Evolutionary conservation across 805 yeast genomes (phyloP).

Genomic region (Nakazawaea molendinolei): DNA sequence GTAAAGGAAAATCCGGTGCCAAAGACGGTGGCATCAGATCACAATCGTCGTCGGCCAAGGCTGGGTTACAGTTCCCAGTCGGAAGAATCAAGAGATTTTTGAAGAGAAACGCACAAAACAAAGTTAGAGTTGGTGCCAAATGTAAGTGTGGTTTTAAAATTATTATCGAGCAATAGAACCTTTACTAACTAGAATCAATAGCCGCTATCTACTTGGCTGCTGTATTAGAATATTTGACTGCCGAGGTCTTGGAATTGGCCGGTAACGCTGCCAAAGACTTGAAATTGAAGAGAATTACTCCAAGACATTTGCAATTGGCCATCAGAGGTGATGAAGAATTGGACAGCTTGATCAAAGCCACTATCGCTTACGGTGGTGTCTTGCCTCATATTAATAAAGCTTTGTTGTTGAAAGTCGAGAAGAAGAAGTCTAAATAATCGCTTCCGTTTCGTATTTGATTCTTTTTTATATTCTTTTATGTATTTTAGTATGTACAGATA

Average conservation of each 20-base stretch:
- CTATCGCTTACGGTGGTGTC: slow-evolving; percentile 98
- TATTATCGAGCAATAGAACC: neutral
- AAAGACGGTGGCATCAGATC: slow-evolving; percentile 49
- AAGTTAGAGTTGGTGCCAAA: slow-evolving; percentile 63
- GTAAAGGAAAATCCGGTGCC: slow-evolving; percentile 91
- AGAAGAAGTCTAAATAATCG: slow-evolving; percentile 30
- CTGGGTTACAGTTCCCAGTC: slow-evolving; percentile 94
- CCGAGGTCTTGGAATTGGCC: slow-evolving; percentile 95
- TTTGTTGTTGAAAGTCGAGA: slow-evolving; percentile 69
- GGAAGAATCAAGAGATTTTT: slow-evolving; percentile 98
- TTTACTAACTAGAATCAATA: slow-evolving; percentile 14
- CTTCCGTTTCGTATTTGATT: neutral
- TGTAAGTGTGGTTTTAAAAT: too few species aligned
- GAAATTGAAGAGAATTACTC: slow-evolving; percentile 94
- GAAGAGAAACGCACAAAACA: slow-evolving; percentile 79
- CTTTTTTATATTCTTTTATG: slow-evolving; percentile 1
- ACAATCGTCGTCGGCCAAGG: slow-evolving; percentile 89
- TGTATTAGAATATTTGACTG: slow-evolving; percentile 91
- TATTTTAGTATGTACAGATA: too few species aligned
- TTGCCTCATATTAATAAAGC: slow-evolving; percentile 89
- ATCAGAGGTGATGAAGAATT: slow-evolving; percentile 98
- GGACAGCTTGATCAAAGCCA: slow-evolving; percentile 88
- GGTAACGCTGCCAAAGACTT: slow-evolving; percentile 97
- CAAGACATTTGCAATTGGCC: slow-evolving; percentile 94
- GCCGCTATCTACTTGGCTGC: slow-evolving; percentile 95